A percentile compares a stretch with the other conserved stretches of the same genome.
Conservation (phyloP, 306 rosid genomes). For the Delonix regia region DNA sequence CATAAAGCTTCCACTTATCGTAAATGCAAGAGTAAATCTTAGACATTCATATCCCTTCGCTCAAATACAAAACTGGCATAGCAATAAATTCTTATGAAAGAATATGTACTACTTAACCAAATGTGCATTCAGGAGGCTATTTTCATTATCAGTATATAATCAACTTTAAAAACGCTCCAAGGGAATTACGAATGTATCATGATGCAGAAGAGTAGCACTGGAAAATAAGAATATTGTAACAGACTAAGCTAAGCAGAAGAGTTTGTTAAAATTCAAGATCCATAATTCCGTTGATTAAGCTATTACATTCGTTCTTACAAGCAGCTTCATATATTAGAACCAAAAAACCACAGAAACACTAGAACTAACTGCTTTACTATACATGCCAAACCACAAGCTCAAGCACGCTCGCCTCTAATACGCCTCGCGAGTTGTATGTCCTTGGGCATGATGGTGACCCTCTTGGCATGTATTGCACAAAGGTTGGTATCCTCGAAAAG, state of each 20-base stretch:
- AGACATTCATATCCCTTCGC: no score
- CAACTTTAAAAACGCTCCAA: no score
- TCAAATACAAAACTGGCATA: no score
- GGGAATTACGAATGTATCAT: no score
- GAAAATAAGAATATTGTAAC: neutral
- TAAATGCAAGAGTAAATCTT: no score
- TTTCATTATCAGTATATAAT: no score
- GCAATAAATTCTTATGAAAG: no score
- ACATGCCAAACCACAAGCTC: neutral
- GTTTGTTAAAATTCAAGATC: neutral
- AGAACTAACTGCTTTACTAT: neutral
- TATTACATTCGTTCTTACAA: neutral
- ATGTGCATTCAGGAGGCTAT: no score
- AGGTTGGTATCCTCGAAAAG: conserved; percentile 53
- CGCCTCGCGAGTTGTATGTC: conserved; percentile 58
- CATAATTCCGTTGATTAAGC: neutral
- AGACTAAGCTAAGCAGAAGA: neutral
- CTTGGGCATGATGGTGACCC: conserved; percentile 57
- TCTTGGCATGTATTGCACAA: conserved; percentile 55
- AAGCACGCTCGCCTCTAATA: conserved; percentile 58
- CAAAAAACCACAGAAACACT: neutral
- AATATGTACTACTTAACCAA: no score
- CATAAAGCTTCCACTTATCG: no score
- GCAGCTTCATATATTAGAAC: neutral
- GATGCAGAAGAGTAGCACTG: no score